phyloP scores from a whole-genome alignment of 2,329 filamentous ascomycete species.

The Botrytis medusae region DNA sequence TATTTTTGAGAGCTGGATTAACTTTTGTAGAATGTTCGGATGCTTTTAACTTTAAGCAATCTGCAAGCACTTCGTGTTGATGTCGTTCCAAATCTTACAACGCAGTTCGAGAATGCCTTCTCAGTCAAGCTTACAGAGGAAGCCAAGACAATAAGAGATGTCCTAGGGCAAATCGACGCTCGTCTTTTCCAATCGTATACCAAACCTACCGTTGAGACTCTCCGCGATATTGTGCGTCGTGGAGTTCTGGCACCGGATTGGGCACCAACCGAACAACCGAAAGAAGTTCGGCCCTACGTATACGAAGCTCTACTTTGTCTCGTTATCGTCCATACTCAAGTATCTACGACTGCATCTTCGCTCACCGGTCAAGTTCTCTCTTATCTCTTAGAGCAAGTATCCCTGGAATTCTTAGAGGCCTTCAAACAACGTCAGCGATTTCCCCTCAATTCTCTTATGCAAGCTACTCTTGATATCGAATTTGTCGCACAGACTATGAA shows the following conservation, averaged over 20 bases:
- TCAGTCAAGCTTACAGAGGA: constrained; percentile 93
- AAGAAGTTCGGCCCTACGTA: constrained; percentile 81
- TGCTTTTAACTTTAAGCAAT: constrained; percentile 92
- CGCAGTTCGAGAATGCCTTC: constrained; percentile 91
- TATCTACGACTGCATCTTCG: constrained; percentile 73
- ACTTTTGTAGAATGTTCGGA: constrained; percentile 73
- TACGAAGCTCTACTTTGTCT: constrained; percentile 83
- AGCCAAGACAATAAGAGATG: constrained; percentile 85
- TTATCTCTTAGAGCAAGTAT: constrained; percentile 80
- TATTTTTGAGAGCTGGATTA: constrained; percentile 30
- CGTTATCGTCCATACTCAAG: constrained; percentile 88
- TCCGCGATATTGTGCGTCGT: constrained; percentile 68
- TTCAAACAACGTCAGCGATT: constrained; percentile 70
- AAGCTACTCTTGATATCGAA: constrained; percentile 95
- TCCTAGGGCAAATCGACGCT: constrained; percentile 84
- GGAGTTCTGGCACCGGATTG: constrained; percentile 73
- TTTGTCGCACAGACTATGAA: constrained; percentile 92
- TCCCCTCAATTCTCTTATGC: constrained; percentile 81
- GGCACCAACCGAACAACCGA: constrained; percentile 65
- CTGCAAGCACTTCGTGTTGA: constrained; percentile 79
- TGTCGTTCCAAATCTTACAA: constrained; percentile 82
- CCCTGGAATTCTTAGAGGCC: constrained; percentile 74
- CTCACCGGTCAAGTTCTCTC: constrained; percentile 81
- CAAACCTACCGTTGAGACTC: constrained; percentile 66
- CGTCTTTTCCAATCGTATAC: constrained; percentile 93